These are phyloP conservation scores for Coemansia aciculifera DNA, from an alignment of 192 early-diverging fungal species.

Conservation along the genomic window DNA sequence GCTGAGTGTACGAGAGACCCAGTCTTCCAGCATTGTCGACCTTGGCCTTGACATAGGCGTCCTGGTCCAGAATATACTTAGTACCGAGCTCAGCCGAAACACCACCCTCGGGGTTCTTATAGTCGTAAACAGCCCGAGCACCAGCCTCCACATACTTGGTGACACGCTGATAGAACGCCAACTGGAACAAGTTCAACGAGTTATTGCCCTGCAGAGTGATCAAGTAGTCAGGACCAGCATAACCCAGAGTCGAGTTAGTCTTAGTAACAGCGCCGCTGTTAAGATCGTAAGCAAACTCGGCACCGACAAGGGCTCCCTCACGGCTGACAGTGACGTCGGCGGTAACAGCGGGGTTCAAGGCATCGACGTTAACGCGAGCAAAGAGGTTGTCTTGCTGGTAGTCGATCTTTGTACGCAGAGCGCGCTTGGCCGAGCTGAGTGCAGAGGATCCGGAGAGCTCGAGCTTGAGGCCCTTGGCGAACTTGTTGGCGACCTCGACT, in stretches of 20 bases:
- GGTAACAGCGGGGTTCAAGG: constrained; percentile 90
- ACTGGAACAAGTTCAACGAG: constrained; percentile 84
- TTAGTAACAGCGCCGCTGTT: constrained; percentile 82
- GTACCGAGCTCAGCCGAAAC: constrained; percentile 89
- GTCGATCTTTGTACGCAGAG: constrained; percentile 65
- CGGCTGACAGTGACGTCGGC: constrained; percentile 86
- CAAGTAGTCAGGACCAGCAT: constrained; percentile 83
- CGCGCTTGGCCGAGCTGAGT: constrained; percentile 63
- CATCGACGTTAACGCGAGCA: constrained; percentile 84
- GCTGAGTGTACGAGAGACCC: constrained; percentile 92
- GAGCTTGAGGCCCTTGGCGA: constrained; percentile 97
- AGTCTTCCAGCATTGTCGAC: constrained; percentile 81
- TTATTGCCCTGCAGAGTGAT: constrained; percentile 89
- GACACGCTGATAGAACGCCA: constrained; percentile 97
- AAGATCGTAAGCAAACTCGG: constrained; percentile 93
- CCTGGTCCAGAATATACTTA: constrained; percentile 88
- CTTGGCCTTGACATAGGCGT: constrained; percentile 90
- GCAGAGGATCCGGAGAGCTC: constrained; percentile 82
- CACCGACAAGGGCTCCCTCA: constrained; percentile 89
- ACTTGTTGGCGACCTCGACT: constrained; percentile 90
- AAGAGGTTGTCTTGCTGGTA: constrained; percentile 97
- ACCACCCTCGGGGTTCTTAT: constrained; percentile 69
- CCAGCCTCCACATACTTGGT: constrained; percentile 90
- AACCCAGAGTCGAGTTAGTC: constrained; percentile 88
- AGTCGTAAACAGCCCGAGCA: constrained; percentile 89